phyloP scores from a whole-genome alignment of 345 rosid species.

The Clausena lansium region DNA sequence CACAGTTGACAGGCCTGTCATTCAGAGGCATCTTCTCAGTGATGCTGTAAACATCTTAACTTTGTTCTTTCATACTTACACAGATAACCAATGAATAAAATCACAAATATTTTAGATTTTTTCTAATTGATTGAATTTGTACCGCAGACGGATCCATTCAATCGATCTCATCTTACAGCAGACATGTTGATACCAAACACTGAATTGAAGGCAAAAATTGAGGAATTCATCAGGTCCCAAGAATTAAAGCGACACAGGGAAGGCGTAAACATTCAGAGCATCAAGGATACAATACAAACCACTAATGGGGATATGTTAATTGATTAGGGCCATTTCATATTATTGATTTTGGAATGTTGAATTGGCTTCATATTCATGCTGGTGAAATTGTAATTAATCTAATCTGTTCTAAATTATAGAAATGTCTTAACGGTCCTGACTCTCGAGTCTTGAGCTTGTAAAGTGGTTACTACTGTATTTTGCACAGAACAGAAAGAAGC shows the following conservation, averaged over 20 bases:
- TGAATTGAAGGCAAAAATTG: constrained; percentile 78
- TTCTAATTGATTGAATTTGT: constrained; percentile 20
- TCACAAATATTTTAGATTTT: neutral
- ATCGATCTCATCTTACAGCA: constrained; percentile 79
- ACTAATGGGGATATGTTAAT: constrained; percentile 72
- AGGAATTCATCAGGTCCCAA: constrained; percentile 70
- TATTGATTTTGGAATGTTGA: neutral
- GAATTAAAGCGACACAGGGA: constrained; percentile 58
- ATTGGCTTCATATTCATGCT: neutral
- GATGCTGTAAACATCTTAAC: constrained; percentile 47
- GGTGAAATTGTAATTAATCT: constrained; percentile 1
- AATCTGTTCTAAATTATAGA: neutral
- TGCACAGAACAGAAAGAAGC: neutral
- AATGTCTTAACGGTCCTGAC: neutral
- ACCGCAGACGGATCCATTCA: constrained; percentile 92
- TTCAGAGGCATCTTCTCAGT: constrained; percentile 98
- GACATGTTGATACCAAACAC: constrained; percentile 83
- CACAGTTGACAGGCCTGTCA: constrained; percentile 84
- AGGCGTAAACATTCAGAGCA: constrained; percentile 45
- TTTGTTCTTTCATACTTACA: neutral
- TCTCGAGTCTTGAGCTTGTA: neutral
- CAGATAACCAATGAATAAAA: too few relatives aligned
- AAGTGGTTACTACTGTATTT: neutral
- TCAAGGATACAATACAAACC: constrained; percentile 70
- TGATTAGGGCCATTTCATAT: constrained; percentile 40